phyloP scores from a whole-genome alignment of 2,329 filamentous ascomycete species.

The Colletotrichum horii region DNA sequence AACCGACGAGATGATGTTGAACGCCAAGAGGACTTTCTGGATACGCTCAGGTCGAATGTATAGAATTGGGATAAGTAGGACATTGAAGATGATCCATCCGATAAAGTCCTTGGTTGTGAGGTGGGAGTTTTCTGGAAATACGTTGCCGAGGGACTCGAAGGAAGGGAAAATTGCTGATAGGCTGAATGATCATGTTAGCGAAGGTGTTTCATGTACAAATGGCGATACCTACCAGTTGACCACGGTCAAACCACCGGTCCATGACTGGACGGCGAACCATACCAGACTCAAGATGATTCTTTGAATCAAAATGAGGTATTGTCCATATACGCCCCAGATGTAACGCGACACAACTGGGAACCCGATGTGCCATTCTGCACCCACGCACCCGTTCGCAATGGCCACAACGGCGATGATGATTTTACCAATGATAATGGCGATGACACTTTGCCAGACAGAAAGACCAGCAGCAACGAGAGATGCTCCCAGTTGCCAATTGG shows the following conservation, averaged over 20 bases:
- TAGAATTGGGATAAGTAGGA: conserved; percentile 40
- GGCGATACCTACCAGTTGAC: conserved; percentile 4
- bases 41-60: conserved; percentile 47
- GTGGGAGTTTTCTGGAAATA: conserved; percentile 25
- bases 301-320: conserved; percentile 41
- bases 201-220: too few species aligned
- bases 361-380: conserved; percentile 41
- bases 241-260: conserved; percentile 28
- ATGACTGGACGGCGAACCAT: conserved; percentile 41
- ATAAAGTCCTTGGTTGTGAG: conserved; percentile 31
- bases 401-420: conserved; percentile 15
- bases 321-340: conserved; percentile 45
- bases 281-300: conserved; percentile 43
- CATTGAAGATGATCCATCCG: conserved; percentile 33
- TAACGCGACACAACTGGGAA: conserved; percentile 45
- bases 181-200: conserved; percentile 2
- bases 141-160: conserved; percentile 28
- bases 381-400: conserved; percentile 7
- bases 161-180: conserved; percentile 30
- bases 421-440: conserved; percentile 12
- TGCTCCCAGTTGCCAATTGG: conserved; percentile 13
- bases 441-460: conserved; percentile 16
- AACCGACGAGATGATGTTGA: conserved; percentile 34
- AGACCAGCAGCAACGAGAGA: conserved; percentile 10
- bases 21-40: conserved; percentile 30